phyloP scores from a whole-genome alignment of 2,329 filamentous ascomycete species.

The Thielaviopsis musarum region DNA sequence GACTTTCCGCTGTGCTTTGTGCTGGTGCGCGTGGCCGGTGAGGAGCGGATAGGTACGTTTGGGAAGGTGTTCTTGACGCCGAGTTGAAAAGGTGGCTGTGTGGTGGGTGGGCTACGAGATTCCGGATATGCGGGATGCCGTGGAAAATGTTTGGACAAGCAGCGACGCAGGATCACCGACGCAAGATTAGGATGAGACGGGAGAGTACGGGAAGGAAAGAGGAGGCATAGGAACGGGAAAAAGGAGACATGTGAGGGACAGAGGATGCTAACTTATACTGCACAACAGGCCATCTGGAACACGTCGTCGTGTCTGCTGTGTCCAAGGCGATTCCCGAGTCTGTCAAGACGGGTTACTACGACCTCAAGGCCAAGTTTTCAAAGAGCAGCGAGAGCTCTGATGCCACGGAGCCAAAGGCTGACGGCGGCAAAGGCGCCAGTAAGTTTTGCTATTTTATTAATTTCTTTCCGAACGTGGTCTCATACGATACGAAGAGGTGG shows the following conservation, averaged over 20 bases:
- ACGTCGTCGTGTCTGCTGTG: conserved; percentile 45
- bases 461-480: background rate
- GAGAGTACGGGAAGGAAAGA: background rate
- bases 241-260: background rate
- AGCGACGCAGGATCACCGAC: background rate
- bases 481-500: too few species aligned
- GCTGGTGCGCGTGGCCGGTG: conserved; percentile 65
- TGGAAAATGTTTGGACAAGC: background rate
- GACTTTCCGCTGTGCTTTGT: conserved; percentile 95
- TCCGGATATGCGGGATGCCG: too few species aligned
- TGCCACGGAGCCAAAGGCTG: conserved; percentile 14
- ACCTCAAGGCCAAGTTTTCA: conserved; percentile 12
- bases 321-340: conserved; percentile 43
- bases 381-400: conserved; percentile 33
- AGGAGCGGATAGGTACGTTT: conserved; percentile 60
- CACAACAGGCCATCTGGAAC: conserved; percentile 40
- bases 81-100: background rate
- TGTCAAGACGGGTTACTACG: conserved; percentile 21
- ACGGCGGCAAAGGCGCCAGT: conserved; percentile 42
- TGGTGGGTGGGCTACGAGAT: too few species aligned
- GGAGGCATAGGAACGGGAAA: background rate
- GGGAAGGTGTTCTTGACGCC: background rate
- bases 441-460: conserved; percentile 25
- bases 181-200: background rate
- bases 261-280: background rate